phyloP scores from a whole-genome alignment of 352 stramenopile species.

The Phytophthora podocarpi region DNA sequence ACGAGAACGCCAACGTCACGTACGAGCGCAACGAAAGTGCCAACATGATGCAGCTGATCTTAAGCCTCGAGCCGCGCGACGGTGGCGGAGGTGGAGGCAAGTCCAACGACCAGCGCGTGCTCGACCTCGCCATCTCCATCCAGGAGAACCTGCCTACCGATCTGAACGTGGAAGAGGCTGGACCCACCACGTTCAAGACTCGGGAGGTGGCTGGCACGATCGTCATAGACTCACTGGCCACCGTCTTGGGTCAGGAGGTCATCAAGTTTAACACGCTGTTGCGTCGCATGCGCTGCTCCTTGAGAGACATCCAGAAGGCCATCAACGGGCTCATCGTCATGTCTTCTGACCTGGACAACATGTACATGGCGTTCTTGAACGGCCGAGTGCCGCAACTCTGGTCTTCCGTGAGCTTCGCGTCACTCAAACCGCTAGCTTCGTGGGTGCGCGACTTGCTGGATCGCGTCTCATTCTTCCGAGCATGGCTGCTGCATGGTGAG shows the following conservation, averaged over 20 bases:
- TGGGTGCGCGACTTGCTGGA: conserved; percentile 92
- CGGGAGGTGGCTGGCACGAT: conserved; percentile 76
- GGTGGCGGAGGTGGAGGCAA: conserved; percentile 60
- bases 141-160: conserved; percentile 61
- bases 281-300: conserved; percentile 78
- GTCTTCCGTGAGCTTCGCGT: conserved; percentile 91
- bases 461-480: conserved; percentile 92
- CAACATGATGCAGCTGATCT: conserved; percentile 88
- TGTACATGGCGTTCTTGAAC: conserved; percentile 95
- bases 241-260: conserved; percentile 93
- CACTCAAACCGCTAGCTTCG: conserved; percentile 91
- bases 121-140: conserved; percentile 75
- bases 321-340: conserved; percentile 94
- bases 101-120: conserved; percentile 88
- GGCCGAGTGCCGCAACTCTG: conserved; percentile 91
- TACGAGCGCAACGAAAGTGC: conserved; percentile 93
- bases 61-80: conserved; percentile 91
- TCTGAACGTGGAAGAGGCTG: conserved; percentile 87
- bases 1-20: conserved; percentile 95
- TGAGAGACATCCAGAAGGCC: conserved; percentile 79
- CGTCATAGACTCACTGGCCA: conserved; percentile 93
- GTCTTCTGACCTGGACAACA: conserved; percentile 95
- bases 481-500: conserved; percentile 92
- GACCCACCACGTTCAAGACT: conserved; percentile 92
- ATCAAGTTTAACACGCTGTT: conserved; percentile 95